Evolutionary conservation across 257 asterid species (phyloP).

Genomic region (Solanum lignicaule): DNA sequence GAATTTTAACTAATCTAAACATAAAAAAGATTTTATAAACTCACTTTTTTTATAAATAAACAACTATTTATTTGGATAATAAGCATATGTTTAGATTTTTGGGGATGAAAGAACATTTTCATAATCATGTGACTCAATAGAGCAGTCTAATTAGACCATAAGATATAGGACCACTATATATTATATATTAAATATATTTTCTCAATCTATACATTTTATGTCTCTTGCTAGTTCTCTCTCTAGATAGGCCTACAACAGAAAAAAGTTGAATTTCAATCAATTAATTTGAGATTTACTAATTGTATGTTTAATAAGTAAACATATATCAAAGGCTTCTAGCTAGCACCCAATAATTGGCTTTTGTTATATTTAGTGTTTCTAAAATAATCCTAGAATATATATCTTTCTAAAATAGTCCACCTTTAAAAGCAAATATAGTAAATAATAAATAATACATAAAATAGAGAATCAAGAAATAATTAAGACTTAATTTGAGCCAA

Average conservation of each 20-base stretch:
- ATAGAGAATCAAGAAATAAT: not conserved
- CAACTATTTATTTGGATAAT: not conserved
- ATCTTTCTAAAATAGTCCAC: not conserved
- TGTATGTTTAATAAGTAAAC: not conserved
- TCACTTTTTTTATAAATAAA: no score
- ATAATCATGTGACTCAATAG: not conserved
- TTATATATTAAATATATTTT: not conserved
- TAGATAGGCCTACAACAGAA: not conserved
- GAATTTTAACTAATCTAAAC: not conserved
- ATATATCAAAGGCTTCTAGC: not conserved
- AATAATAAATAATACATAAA: not conserved
- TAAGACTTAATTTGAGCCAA: not conserved
- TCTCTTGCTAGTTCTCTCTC: not conserved
- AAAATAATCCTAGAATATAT: not conserved
- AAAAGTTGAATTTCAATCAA: not conserved
- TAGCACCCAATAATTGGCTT: not conserved
- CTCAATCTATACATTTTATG: not conserved
- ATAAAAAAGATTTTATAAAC: not conserved
- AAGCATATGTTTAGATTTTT: not conserved
- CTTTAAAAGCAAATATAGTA: not conserved
- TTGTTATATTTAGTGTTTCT: not conserved
- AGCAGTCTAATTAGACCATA: not conserved
- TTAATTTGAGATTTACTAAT: not conserved
- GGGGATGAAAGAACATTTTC: not conserved
- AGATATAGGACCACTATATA: not conserved